phyloP scores from a whole-genome alignment of 495 filamentous ascomycete genomes.

The Hapsidospora chrysogenum region DNA sequence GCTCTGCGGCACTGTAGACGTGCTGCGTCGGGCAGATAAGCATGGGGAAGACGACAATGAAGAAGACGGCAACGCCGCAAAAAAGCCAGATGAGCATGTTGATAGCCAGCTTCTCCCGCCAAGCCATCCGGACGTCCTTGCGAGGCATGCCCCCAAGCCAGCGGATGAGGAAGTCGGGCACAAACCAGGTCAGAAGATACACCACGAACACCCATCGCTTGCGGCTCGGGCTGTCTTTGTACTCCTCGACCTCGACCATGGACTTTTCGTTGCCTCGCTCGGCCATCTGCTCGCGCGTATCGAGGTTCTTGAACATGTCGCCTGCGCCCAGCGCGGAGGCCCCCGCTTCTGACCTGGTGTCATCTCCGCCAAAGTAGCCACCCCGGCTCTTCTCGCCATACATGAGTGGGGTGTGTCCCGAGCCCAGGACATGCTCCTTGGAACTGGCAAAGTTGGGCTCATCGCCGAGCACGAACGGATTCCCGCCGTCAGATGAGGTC shows the following conservation, averaged over 20 bases:
- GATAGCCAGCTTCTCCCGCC: constrained; percentile 96
- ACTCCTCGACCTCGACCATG: constrained; percentile 77
- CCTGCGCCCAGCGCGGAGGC: constrained; percentile 75
- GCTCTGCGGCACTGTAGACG: constrained; percentile 67
- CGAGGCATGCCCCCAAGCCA: constrained; percentile 72
- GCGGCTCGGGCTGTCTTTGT: constrained; percentile 59
- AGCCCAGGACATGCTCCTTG: constrained; percentile 48
- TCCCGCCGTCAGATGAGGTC: constrained; percentile 13
- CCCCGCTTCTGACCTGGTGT: constrained; percentile 78
- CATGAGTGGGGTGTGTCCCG: constrained; percentile 41
- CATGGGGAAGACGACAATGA: constrained; percentile 72
- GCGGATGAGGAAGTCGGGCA: constrained; percentile 74
- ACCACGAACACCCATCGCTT: constrained; percentile 89
- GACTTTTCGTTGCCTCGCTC: constrained; percentile 87
- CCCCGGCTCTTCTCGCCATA: constrained; percentile 60
- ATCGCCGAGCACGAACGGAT: constrained; percentile 17
- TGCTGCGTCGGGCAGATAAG: constrained; percentile 85
- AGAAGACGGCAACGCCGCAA: constrained; percentile 67
- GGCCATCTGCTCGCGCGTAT: constrained; percentile 83
- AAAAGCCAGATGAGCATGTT: constrained; percentile 93
- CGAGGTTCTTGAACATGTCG: constrained; percentile 97
- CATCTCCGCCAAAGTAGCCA: constrained; percentile 71
- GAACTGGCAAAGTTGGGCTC: constrained; percentile 39
- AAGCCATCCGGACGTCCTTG: constrained; percentile 84
- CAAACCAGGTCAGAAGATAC: constrained; percentile 66